Evolutionary conservation across 331 rosid species (phyloP).

Genomic region (Stylosanthes scabra): DNA sequence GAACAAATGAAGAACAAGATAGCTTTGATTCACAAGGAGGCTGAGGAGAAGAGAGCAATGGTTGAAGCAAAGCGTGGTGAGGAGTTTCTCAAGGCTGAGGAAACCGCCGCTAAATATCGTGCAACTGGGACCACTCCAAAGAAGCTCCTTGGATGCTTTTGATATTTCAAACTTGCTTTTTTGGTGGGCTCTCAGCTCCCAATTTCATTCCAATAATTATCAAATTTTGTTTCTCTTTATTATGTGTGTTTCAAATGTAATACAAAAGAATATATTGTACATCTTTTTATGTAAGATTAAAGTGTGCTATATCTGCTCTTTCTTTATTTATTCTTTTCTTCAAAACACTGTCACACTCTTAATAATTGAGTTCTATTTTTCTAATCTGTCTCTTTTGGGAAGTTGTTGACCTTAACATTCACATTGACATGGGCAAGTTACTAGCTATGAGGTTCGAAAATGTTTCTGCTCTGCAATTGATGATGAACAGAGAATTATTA

Average conservation of each 20-base stretch:
- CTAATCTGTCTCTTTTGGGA: no score
- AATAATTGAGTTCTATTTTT: no score
- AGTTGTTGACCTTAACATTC: no score
- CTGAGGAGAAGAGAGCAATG: conserved; percentile 85
- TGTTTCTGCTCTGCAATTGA: neutral
- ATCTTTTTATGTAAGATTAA: neutral
- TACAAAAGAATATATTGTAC: no score
- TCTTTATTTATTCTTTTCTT: neutral
- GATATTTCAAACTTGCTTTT: neutral
- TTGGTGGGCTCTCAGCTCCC: no score
- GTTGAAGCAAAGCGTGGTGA: conserved; percentile 72
- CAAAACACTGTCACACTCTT: neutral
- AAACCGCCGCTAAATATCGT: conserved; percentile 78
- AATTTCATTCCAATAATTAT: conserved; percentile 17
- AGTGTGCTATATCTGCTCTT: conserved; percentile 23
- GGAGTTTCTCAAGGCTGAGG: conserved; percentile 81
- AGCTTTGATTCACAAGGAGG: conserved; percentile 75
- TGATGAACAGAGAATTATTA: neutral
- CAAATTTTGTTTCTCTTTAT: conserved; percentile 44
- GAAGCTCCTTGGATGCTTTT: conserved; percentile 80
- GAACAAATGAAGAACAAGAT: conserved; percentile 81
- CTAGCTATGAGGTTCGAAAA: no score
- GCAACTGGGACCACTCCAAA: conserved; percentile 85
- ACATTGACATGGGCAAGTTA: no score
- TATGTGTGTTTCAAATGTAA: conserved; percentile 49